Base-by-base conservation (phyloP, 176 grass and related monocot genomes). In the Oryza nivara region DNA sequence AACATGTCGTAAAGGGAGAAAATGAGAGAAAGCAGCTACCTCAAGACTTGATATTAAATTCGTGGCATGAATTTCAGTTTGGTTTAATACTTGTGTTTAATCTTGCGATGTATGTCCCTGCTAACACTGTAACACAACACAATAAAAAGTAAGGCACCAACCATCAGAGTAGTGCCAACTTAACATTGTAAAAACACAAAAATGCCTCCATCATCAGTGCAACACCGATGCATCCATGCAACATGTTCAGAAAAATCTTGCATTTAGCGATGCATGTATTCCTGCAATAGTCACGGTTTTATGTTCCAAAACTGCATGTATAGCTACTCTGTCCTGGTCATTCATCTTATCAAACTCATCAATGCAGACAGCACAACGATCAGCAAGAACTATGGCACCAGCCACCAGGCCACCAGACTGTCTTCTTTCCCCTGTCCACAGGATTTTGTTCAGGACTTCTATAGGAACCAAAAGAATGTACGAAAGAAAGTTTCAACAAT, bases 291-390 rank as follows among this genome's bases (percentile, higher is more conserved):
- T 99, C 26, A 98, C 96, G 52, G 93, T 98, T 82, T 98, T 91
- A 46, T 99, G 93, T 75, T 99, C 96, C 96, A 99, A 96, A 77
- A 99, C 96, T 88, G 96, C 96, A 69, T 99, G 96, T 84, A 99
- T 99, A 76, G 96, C 86, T 72, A 99, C 96, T 75, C 96, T 88
- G 23, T 99, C 96, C 81, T 91, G 93, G 90, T 96, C 96, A 66
- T 99, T 99, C 96, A 96, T 99, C 75, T 99, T 99, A 90, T 99
- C 93, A 84, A 99, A 99, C 82, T 99, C 96, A 72, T 99, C 96
- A 75, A 99, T 99, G 66, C 96, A 96, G 22, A 99, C 93, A 79
- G 96, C 91, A 66, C 93, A 91, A 73, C 96, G 85, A 85, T 99
- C 91, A 75, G 96, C 96, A 89, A 98, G 96, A 85, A 99, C 96